These are phyloP conservation scores for Quercus suber DNA, from an alignment of 306 rosid species.

Conservation along the genomic window DNA sequence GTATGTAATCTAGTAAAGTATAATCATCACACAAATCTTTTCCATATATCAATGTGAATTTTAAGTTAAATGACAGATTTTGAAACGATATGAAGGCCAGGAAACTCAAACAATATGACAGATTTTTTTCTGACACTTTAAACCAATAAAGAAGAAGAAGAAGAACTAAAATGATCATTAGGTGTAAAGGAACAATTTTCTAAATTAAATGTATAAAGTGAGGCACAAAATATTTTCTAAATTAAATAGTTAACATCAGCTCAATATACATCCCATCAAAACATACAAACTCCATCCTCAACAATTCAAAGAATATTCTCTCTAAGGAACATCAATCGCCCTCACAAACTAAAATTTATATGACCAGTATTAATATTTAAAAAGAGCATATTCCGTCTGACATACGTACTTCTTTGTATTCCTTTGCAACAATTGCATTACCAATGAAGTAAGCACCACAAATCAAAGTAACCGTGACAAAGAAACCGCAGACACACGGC, in stretches of 20 bases:
- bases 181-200: background rate
- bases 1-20: background rate
- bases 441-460: constrained; percentile 68
- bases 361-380: background rate
- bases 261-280: background rate
- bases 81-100: background rate
- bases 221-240: background rate
- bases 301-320: background rate
- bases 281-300: background rate
- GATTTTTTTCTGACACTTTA: background rate
- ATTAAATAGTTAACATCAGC: background rate
- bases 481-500: constrained; percentile 50
- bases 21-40: background rate
- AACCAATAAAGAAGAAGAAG: background rate
- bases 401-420: constrained; percentile 53
- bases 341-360: background rate
- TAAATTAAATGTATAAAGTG: background rate
- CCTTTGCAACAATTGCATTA: constrained; percentile 48
- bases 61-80: background rate
- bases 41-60: background rate
- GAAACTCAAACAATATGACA: background rate
- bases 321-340: background rate
- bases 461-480: constrained; percentile 47
- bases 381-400: background rate
- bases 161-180: background rate